phyloP scores from a whole-genome alignment of 495 filamentous ascomycete species.

The Tuber microsphaerosporum region DNA sequence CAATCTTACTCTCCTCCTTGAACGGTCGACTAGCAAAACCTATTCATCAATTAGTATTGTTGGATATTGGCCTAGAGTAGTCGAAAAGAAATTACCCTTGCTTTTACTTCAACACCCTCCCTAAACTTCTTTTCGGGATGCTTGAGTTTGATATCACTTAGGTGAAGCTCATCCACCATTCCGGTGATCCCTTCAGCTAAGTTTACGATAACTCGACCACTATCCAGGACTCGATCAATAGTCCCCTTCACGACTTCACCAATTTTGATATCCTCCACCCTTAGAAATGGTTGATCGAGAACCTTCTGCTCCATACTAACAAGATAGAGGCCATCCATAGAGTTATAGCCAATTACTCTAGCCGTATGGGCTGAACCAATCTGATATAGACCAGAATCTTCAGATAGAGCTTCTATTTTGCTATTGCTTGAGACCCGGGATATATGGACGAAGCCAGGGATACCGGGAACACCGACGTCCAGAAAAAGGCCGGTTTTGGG shows the following conservation, averaged over 20 bases:
- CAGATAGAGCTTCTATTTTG: slow-evolving; percentile 71
- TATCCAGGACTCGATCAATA: slow-evolving; percentile 62
- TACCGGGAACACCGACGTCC: slow-evolving; percentile 63
- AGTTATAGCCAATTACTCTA: slow-evolving; percentile 76
- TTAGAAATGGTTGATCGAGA: slow-evolving; percentile 79
- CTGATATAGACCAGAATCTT: slow-evolving; percentile 68
- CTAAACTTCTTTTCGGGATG: slow-evolving; percentile 94
- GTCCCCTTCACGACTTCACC: slow-evolving; percentile 76
- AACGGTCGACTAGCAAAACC: slow-evolving; percentile 62
- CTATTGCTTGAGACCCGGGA: slow-evolving; percentile 72
- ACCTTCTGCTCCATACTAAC: slow-evolving; percentile 72
- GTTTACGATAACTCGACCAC: slow-evolving; percentile 67
- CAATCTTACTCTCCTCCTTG: slow-evolving; percentile 71
- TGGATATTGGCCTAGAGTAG: slow-evolving; percentile 3
- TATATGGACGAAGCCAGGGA: slow-evolving; percentile 86
- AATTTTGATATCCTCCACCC: slow-evolving; percentile 77
- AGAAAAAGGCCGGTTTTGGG: slow-evolving; percentile 71
- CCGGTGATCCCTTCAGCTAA: slow-evolving; percentile 80
- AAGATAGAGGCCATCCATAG: slow-evolving; percentile 77
- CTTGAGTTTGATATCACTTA: slow-evolving; percentile 78
- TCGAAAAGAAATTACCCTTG: slow-evolving; percentile 51
- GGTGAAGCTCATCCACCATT: slow-evolving; percentile 76
- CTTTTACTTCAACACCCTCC: slow-evolving; percentile 74
- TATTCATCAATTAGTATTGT: slow-evolving; percentile 12
- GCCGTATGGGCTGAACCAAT: slow-evolving; percentile 68